A percentile compares a stretch with the other conserved stretches of the same genome.
Evolutionary conservation across 257 asterid species (phyloP).

Genomic region (Primulina tabacum): DNA sequence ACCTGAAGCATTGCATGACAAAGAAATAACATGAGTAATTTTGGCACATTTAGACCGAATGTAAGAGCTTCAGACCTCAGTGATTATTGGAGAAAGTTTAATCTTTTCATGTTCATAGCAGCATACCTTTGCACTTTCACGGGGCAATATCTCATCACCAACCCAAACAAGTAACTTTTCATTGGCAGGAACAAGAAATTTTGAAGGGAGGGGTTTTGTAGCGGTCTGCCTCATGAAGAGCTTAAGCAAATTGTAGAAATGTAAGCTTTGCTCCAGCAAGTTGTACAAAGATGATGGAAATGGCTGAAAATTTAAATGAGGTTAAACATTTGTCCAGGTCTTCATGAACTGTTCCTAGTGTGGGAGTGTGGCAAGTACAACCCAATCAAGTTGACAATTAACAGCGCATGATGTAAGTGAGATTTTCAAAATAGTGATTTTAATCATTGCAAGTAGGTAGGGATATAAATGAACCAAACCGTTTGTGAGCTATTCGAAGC

Average conservation of each 20-base stretch:
- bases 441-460: background rate
- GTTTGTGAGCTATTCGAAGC: too few species aligned
- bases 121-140: slow-evolving; percentile 84
- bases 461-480: too few species aligned
- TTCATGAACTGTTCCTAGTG: slow-evolving; percentile 9
- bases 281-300: slow-evolving; percentile 65
- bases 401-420: background rate
- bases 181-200: slow-evolving; percentile 70
- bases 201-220: slow-evolving; percentile 35
- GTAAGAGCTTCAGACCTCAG: slow-evolving; percentile 4
- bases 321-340: slow-evolving; percentile 19
- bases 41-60: slow-evolving; percentile 6
- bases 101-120: slow-evolving; percentile 10
- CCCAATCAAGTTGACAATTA: slow-evolving; percentile 1
- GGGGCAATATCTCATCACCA: slow-evolving; percentile 80
- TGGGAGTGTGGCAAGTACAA: background rate
- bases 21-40: slow-evolving; percentile 11
- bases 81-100: slow-evolving; percentile 13
- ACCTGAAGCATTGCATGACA: slow-evolving; percentile 44
- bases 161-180: slow-evolving; percentile 92
- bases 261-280: slow-evolving; percentile 79
- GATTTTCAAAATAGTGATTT: background rate
- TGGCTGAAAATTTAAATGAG: slow-evolving; percentile 45
- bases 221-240: slow-evolving; percentile 33
- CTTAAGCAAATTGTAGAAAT: slow-evolving; percentile 78